A percentile compares a stretch with the other conserved stretches of the same genome.
phyloP scores from a whole-genome alignment of 768 basidiomycete genomes.

The Imleria badia region DNA sequence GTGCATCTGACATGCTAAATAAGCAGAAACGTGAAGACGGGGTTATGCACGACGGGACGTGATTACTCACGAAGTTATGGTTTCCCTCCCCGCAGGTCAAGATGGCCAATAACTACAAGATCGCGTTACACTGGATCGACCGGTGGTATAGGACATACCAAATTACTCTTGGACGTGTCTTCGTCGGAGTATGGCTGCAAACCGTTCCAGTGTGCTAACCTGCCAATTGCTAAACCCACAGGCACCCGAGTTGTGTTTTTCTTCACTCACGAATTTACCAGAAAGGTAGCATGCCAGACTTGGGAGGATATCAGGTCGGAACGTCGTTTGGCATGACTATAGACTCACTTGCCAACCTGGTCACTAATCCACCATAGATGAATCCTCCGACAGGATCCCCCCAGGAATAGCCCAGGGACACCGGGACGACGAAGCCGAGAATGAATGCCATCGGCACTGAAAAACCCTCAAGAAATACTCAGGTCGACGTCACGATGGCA shows the following conservation, averaged over 20 bases:
- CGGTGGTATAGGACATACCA: background rate
- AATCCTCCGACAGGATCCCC: slow-evolving; percentile 8
- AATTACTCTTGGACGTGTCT: slow-evolving; percentile 9
- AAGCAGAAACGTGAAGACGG: background rate
- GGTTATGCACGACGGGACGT: too few relatives aligned
- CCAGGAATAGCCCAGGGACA: slow-evolving; percentile 4
- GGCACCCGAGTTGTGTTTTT: background rate
- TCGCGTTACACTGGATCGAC: background rate
- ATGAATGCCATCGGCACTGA: slow-evolving; percentile 8
- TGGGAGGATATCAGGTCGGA: background rate
- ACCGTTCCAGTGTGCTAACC: slow-evolving; percentile 12
- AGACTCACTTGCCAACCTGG: slow-evolving; percentile 12
- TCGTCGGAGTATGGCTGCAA: slow-evolving; percentile 13
- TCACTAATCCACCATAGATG: slow-evolving; percentile 9
- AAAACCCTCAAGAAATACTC: background rate
- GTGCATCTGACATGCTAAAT: slow-evolving; percentile 8
- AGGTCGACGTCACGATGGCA: background rate
- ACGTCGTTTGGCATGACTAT: background rate
- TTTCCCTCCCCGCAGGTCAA: slow-evolving; percentile 12
- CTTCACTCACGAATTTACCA: slow-evolving; percentile 9
- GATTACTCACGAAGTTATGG: slow-evolving; percentile 12
- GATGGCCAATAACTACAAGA: slow-evolving; percentile 8
- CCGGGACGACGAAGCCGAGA: slow-evolving; percentile 4
- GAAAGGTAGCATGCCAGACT: slow-evolving; percentile 13
- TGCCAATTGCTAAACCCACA: background rate